These are phyloP conservation scores for Austroboletus festivus DNA, from an alignment of 768 basidiomycete genomes.

Conservation along the genomic window DNA sequence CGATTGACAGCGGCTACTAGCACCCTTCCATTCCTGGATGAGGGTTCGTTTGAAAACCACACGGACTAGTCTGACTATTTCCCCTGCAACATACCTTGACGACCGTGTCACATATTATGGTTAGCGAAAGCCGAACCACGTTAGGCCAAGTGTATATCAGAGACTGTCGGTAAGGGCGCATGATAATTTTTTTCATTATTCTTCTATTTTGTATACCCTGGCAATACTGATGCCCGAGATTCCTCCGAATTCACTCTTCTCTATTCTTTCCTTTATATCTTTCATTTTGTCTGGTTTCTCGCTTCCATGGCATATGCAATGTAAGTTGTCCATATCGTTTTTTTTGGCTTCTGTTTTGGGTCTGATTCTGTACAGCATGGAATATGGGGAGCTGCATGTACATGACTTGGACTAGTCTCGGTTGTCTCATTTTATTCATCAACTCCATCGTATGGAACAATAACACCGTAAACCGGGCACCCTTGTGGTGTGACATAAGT, in stretches of 20 bases:
- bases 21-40: too few relatives aligned
- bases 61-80: too few relatives aligned
- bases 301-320: constrained; percentile 51
- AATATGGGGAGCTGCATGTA: constrained; percentile 33
- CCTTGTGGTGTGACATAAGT: constrained; percentile 40
- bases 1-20: too few relatives aligned
- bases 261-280: constrained; percentile 32
- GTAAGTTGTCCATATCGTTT: not conserved
- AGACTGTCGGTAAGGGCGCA: too few relatives aligned
- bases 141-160: too few relatives aligned
- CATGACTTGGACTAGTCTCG: constrained; percentile 33
- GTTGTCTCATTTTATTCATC: constrained; percentile 30
- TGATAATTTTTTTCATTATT: too few relatives aligned
- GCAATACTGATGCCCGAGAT: not conserved
- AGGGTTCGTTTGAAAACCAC: too few relatives aligned
- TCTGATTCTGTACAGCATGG: constrained; percentile 15
- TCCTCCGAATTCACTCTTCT: constrained; percentile 8
- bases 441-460: constrained; percentile 40
- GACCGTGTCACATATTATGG: too few relatives aligned
- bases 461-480: constrained; percentile 23
- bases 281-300: constrained; percentile 42
- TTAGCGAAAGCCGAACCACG: too few relatives aligned
- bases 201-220: too few relatives aligned
- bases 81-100: too few relatives aligned
- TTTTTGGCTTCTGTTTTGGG: not conserved